phyloP scores from a whole-genome alignment of 116 monocot species.

The Dioscorea cayenensis region DNA sequence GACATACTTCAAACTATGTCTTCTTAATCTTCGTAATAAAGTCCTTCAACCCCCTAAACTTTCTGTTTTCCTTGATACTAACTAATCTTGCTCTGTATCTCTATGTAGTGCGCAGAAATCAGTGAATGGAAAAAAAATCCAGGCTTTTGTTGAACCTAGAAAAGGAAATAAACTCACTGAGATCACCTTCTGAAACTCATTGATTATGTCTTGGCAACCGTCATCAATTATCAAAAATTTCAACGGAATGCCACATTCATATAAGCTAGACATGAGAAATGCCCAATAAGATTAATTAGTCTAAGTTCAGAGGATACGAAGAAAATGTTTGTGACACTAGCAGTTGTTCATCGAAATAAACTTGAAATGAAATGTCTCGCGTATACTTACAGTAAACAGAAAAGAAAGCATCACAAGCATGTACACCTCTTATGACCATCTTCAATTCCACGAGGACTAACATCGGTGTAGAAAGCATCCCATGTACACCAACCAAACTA shows the following conservation, averaged over 20 bases:
- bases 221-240: constrained; percentile 48
- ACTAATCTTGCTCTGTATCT: constrained; percentile 39
- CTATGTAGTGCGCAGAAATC: not conserved
- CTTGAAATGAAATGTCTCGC: not conserved
- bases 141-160: not conserved
- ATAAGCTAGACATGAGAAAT: constrained; percentile 15
- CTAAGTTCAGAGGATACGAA: too few species aligned
- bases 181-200: constrained; percentile 35
- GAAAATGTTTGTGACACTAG: not conserved
- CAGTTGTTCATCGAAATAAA: not conserved
- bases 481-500: constrained; percentile 58
- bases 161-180: constrained; percentile 25
- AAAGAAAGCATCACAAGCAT: not conserved
- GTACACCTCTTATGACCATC: constrained; percentile 26
- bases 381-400: not conserved
- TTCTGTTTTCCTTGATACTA: constrained; percentile 33
- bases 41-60: constrained; percentile 31
- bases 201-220: constrained; percentile 39
- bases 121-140: not conserved
- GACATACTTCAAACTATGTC: constrained; percentile 9
- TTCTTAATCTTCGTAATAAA: constrained; percentile 29
- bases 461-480: constrained; percentile 52
- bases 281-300: not conserved
- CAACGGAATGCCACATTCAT: constrained; percentile 25
- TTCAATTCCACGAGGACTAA: constrained; percentile 30